Evolutionary conservation across 2,329 filamentous ascomycete genomes (phyloP).

Genomic region (Pseudogymnoascus sp.): DNA sequence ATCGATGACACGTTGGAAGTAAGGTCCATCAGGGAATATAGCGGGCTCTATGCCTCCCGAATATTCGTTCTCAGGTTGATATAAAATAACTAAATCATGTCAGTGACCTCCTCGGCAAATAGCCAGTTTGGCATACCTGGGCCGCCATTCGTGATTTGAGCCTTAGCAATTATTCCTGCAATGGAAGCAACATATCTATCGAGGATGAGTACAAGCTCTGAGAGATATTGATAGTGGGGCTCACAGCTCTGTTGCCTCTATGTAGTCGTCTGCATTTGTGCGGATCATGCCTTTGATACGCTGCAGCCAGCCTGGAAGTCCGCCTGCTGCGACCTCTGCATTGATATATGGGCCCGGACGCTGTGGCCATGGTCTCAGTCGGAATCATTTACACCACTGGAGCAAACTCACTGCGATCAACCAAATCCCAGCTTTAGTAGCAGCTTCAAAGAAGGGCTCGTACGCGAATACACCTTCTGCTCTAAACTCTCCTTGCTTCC

Average conservation of each 20-base stretch:
- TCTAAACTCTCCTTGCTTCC: conserved; percentile 58
- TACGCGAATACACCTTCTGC: conserved; percentile 65
- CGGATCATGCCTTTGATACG: conserved; percentile 54
- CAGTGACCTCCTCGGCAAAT: conserved; percentile 23
- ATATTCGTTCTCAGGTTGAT: conserved; percentile 78
- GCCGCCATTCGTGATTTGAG: conserved; percentile 73
- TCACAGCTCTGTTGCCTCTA: conserved; percentile 53
- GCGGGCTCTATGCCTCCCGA: conserved; percentile 28
- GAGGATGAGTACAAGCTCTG: background rate
- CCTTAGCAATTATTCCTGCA: conserved; percentile 58
- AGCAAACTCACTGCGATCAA: conserved; percentile 47
- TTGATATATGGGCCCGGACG: conserved; percentile 69
- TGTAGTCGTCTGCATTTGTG: conserved; percentile 51
- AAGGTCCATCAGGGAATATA: conserved; percentile 54
- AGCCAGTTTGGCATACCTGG: conserved; percentile 27
- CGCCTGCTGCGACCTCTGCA: conserved; percentile 66
- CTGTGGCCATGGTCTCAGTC: background rate
- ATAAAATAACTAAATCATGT: conserved; percentile 49
- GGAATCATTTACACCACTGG: conserved; percentile 6
- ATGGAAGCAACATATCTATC: conserved; percentile 53
- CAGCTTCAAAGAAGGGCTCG: conserved; percentile 68
- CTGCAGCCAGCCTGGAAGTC: conserved; percentile 71
- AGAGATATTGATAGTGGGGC: background rate
- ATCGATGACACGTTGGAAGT: conserved; percentile 61
- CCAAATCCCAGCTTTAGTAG: conserved; percentile 64